These are phyloP conservation scores for Nectriaceae sp. DNA, from an alignment of 2,329 filamentous ascomycete genomes.

Conservation along the genomic window DNA sequence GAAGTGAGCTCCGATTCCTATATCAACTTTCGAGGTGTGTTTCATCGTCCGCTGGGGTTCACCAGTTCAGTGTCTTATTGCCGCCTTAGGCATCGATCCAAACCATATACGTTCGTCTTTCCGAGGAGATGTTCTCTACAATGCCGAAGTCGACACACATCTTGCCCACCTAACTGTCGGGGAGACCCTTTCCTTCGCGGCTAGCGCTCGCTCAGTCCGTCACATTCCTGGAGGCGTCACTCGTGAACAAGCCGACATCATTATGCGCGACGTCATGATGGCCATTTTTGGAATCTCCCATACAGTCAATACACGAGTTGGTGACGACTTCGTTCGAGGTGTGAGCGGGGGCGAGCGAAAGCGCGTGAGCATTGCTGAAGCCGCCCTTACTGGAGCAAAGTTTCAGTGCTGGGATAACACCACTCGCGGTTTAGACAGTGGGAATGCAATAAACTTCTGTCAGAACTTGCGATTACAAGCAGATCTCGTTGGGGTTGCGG, in stretches of 20 bases:
- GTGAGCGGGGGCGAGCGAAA: constrained; percentile 79
- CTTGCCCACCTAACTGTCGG: constrained; percentile 69
- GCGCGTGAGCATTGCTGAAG: constrained; percentile 76
- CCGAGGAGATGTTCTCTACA: constrained; percentile 61
- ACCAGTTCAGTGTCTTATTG: too few relatives aligned
- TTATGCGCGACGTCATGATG: constrained; percentile 58
- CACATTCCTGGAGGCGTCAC: constrained; percentile 42
- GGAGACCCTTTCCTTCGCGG: constrained; percentile 64
- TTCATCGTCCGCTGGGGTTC: fast-evolving
- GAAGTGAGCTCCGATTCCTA: constrained; percentile 25
- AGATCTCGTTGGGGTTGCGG: constrained; percentile 27
- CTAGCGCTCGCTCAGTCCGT: constrained; percentile 61
- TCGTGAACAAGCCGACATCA: constrained; percentile 17
- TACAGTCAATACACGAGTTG: constrained; percentile 71
- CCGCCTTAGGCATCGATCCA: constrained; percentile 27
- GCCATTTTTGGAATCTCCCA: constrained; percentile 78
- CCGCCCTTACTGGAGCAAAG: constrained; percentile 35
- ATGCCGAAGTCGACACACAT: constrained; percentile 65
- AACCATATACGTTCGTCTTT: constrained; percentile 45
- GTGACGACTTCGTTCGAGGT: constrained; percentile 68
- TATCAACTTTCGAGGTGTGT: constrained; percentile 53
- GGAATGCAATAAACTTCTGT: constrained; percentile 30
- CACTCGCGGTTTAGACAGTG: constrained; percentile 31
- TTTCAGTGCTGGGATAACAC: constrained; percentile 37
- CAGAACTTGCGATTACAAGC: constrained; percentile 27